Base-by-base conservation (phyloP, 345 rosid species). In the Raphanus raphanistrum region DNA sequence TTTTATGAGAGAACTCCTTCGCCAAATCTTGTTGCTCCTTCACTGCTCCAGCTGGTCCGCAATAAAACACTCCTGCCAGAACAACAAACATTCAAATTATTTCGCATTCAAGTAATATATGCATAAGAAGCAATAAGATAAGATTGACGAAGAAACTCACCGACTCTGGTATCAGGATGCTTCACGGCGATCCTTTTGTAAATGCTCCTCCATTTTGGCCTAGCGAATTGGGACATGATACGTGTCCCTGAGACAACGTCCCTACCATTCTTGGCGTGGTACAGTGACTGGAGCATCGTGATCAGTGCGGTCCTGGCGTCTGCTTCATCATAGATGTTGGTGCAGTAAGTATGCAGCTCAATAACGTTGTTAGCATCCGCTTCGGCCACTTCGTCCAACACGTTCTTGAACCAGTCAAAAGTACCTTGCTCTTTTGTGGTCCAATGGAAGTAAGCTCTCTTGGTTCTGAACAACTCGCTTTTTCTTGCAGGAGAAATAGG, bases 371-470 rank as follows among this genome's bases (percentile, higher is more conserved):
- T 84, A 0, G 72, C 83, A 82, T 92, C 97, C 64, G 84, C 71
- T 33, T 84, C 85, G 2, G 86, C 82, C 21, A 85, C 95, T 54
- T 92, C 95, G 57, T 92, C 80, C 97, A 92, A 90, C 29, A 89
- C 85, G 57, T 87, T 90, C 84, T 92, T 87, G 55, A 92, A 92
- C 97, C 95, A 92, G 65, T 92, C 95, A 33, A 92, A 92, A 0
- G 97, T 90, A 0, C 90, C 97, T 76, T 92, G 97, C 64, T 92
- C 97, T 79, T 87, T 85, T n/a, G 97, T 92, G 67, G 88, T 90
- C 97, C 97, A 90, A 61, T 92, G 86, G 65, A 92, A 90, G 70
- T 90, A 92, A 15, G 93, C 97, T 63, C 90, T 85, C 57, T 89
- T 90, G 62, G 91, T 92, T 81, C 77, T 85, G 71, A 90, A 92